Percentiles rank a stretch among this genome's conserved stretches.
phyloP scores from a whole-genome alignment of 1,284 basidiomycete species.

The Ganoderma multipileum region DNA sequence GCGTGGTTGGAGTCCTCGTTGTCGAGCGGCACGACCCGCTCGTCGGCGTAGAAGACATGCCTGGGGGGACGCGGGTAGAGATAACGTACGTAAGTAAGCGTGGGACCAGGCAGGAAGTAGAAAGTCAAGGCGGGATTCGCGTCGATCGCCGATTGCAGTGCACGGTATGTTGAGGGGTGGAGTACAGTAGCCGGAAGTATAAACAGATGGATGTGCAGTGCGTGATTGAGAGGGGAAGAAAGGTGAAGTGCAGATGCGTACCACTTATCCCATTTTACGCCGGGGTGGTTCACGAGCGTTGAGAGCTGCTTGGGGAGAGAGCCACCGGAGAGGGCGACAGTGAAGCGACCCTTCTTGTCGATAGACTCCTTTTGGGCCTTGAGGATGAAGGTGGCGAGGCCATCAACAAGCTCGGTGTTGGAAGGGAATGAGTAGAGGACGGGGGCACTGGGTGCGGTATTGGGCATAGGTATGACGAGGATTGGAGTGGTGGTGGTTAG shows the following conservation, averaged over 20 bases:
- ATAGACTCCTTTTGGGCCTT: conserved; percentile 92
- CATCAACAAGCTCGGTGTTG: conserved; percentile 58
- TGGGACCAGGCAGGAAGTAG: not conserved
- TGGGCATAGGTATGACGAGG: conserved; percentile 11
- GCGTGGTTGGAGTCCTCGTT: conserved; percentile 92
- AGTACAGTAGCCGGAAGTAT: not conserved
- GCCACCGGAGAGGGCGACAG: conserved; percentile 93
- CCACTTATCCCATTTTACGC: conserved; percentile 97
- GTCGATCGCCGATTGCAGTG: conserved; percentile 5
- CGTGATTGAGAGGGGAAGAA: not conserved
- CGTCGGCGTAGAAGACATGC: conserved; percentile 98
- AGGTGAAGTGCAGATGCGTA: conserved; percentile 45
- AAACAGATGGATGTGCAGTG: not conserved
- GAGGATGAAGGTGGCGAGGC: conserved; percentile 85
- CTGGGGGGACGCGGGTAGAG: conserved; percentile 47
- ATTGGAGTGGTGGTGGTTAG: not conserved
- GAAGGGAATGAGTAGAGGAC: conserved; percentile 80
- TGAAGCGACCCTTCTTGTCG: conserved; percentile 88
- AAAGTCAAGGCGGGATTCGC: conserved; percentile 15
- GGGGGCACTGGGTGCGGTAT: conserved; percentile 62
- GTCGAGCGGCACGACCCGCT: conserved; percentile 94
- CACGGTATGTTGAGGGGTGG: not conserved
- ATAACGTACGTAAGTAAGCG: conserved; percentile 3
- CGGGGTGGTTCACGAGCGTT: conserved; percentile 75
- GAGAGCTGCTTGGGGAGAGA: conserved; percentile 88